Percentiles rank a stretch among this genome's conserved stretches.
Conservation (phyloP, 2,329 filamentous ascomycete genomes). For the Arachnopeziza araneosa region DNA sequence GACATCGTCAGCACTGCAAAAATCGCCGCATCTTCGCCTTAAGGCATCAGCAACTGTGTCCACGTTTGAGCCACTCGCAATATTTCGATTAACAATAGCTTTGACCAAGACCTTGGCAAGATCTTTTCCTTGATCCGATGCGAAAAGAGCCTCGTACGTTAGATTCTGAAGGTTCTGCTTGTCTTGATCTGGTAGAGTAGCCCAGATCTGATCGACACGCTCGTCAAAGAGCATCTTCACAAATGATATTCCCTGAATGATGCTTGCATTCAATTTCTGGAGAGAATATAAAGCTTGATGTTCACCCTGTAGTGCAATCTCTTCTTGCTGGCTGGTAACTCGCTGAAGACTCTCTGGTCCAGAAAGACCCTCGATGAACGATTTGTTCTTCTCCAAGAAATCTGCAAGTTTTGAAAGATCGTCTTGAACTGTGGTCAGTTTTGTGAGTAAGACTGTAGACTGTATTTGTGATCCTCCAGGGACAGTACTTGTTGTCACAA, state of each 20-base stretch:
- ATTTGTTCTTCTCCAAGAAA: slow-evolving; percentile 83
- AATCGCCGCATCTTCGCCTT: slow-evolving; percentile 85
- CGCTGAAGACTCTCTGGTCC: slow-evolving; percentile 80
- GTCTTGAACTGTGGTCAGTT: slow-evolving; percentile 72
- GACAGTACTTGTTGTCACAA: slow-evolving; percentile 52
- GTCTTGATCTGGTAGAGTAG: slow-evolving; percentile 64
- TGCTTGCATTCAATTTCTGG: slow-evolving; percentile 78
- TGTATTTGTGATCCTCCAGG: slow-evolving; percentile 54
- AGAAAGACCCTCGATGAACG: slow-evolving; percentile 89
- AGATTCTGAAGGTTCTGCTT: slow-evolving; percentile 67
- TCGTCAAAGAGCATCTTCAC: slow-evolving; percentile 94
- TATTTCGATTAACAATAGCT: slow-evolving; percentile 96
- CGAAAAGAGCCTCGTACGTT: slow-evolving; percentile 86
- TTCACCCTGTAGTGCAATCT: slow-evolving; percentile 87
- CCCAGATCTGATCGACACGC: slow-evolving; percentile 80
- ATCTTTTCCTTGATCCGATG: slow-evolving; percentile 71
- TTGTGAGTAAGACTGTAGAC: slow-evolving; percentile 61
- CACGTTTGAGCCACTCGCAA: slow-evolving; percentile 92
- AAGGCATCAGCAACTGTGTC: slow-evolving; percentile 96
- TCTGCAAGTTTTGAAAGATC: slow-evolving; percentile 71
- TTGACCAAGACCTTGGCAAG: slow-evolving; percentile 93
- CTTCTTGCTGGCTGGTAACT: slow-evolving; percentile 77
- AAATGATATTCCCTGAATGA: slow-evolving; percentile 95
- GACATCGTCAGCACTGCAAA: slow-evolving; percentile 95
- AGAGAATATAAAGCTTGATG: slow-evolving; percentile 87